These are phyloP conservation scores for Russula sp. DNA, from an alignment of 768 basidiomycete species.

Conservation along the genomic window DNA sequence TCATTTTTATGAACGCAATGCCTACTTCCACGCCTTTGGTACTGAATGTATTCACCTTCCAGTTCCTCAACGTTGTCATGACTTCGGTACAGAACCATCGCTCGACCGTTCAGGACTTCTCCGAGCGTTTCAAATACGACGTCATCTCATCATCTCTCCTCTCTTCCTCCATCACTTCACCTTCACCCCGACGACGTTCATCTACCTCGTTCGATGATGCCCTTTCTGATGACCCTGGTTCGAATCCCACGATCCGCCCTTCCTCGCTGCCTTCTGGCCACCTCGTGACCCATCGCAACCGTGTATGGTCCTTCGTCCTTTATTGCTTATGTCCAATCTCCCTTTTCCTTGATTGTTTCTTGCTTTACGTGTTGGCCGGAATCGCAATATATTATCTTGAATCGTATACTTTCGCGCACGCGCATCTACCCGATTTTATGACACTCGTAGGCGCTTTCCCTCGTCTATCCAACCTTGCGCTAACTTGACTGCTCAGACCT, in stretches of 20 bases:
- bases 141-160: slow-evolving; percentile 22
- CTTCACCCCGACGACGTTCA: slow-evolving; percentile 15
- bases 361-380: slow-evolving; percentile 13
- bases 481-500: slow-evolving; percentile 40
- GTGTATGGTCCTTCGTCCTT: not conserved
- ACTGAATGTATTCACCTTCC: slow-evolving; percentile 7
- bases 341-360: slow-evolving; percentile 9
- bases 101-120: slow-evolving; percentile 15
- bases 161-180: slow-evolving; percentile 14
- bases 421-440: slow-evolving; percentile 4
- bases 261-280: not conserved
- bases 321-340: slow-evolving; percentile 13
- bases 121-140: slow-evolving; percentile 22
- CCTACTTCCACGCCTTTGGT: not conserved
- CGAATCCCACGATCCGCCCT: not conserved
- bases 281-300: not conserved
- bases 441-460: slow-evolving; percentile 3
- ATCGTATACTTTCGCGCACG: not conserved
- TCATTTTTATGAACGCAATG: not conserved
- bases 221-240: not conserved
- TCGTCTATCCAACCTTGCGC: not conserved
- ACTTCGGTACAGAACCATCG: slow-evolving; percentile 5
- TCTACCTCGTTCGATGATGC: not conserved
- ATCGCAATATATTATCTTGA: slow-evolving; percentile 15
- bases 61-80: slow-evolving; percentile 12